Evolutionary conservation across 148 eudicot genomes (phyloP), one percentile per base, ranked within the genome.

Genomic region (Drosera capensis): DNA sequence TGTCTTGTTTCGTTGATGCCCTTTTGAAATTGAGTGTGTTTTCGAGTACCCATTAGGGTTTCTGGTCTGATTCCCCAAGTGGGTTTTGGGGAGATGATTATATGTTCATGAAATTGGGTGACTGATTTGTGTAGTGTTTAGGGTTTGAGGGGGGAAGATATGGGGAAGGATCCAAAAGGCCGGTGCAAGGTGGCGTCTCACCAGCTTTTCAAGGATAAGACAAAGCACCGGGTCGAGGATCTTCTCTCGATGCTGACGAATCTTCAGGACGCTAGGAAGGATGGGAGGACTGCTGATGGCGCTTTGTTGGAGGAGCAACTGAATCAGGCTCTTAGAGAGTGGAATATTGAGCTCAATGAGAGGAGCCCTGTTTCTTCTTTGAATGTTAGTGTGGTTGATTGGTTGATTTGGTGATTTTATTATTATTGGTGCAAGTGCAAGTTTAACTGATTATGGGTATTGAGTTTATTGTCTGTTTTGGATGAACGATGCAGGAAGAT

Each of bases 271-370:
- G 72, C 77, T 25, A 58, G 66, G 54, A 51, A 56, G 57, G 62
- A 71, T 63, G 59, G 66, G 51, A 68, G 77, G 22, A 18, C 8
- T 5, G 59, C 45, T 24, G 77, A 71, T 55, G 62, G 51, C 51
- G 65, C 59, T 28, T 38, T 57, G 7, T 46, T 71, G 36, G 68
- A 63, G 44, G 72, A 59, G 38, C 77, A 67, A 63, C 56, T 67
- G 37, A 48, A 56, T 45, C 66, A 62, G 48, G 46, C 63, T 19
- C 66, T 71, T 23, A 45, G 54, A 24, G 72, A 71, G 44, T 71
- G 72, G 77, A 67, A 63, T 46, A 58, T 66, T 23, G 77, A 71
- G 59, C 69, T 71, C 25, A 56, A 63, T 59, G 63, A 58, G 52
- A 65, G 72, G 6, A 49, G 66, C 23, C 77, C 77, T 5, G 63